phyloP scores from a whole-genome alignment of 345 rosid species.

The Eucalyptus grandis region DNA sequence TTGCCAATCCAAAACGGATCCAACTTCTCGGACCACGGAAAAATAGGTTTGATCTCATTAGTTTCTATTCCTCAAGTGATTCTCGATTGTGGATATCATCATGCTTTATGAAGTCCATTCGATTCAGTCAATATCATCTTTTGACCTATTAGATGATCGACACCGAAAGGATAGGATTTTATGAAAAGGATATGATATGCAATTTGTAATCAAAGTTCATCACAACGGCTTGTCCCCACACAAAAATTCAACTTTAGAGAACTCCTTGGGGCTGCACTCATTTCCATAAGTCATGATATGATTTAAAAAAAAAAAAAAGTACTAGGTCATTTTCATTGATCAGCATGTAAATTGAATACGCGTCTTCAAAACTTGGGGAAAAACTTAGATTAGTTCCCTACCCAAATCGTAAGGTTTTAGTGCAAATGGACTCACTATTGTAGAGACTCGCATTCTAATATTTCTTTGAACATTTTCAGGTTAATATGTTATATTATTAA shows the following conservation, averaged over 20 bases:
- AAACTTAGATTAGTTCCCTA: background rate
- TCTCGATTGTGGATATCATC: background rate
- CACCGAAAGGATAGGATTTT: background rate
- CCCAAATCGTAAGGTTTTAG: background rate
- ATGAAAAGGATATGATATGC: background rate
- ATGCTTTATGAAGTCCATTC: background rate
- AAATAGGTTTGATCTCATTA: background rate
- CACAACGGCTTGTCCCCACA: background rate
- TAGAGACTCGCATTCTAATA: background rate
- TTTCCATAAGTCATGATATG: background rate
- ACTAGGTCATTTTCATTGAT: background rate
- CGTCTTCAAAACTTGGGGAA: background rate
- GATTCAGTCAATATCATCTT: background rate
- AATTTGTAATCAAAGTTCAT: background rate
- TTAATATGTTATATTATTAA: background rate
- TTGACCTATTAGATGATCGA: background rate
- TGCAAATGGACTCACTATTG: background rate
- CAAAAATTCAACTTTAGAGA: background rate
- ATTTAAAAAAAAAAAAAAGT: too few species aligned
- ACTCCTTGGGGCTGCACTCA: background rate
- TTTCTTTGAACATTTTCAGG: background rate
- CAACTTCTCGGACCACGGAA: background rate
- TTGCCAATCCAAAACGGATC: background rate
- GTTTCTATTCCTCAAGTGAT: background rate
- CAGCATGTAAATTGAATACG: background rate